These are phyloP conservation scores for Clonostachys chloroleuca DNA, from an alignment of 2,329 filamentous ascomycete genomes.

Conservation along the genomic window DNA sequence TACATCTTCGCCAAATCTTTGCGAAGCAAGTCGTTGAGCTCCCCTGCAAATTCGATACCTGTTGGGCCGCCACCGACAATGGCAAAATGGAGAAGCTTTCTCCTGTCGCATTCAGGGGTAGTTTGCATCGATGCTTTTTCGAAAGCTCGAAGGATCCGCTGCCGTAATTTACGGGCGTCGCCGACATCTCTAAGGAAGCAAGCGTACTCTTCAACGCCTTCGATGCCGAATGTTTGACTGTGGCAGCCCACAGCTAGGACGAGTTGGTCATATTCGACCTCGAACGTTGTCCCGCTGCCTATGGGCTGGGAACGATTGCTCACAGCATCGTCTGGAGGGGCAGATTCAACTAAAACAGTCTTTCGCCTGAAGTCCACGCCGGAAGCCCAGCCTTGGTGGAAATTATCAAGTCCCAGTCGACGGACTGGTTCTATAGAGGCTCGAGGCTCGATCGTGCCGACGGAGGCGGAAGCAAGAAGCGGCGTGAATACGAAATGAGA, in stretches of 20 bases:
- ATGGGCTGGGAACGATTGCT: slow-evolving; percentile 1
- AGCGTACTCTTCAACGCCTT: slow-evolving; percentile 79
- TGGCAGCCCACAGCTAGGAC: slow-evolving; percentile 82
- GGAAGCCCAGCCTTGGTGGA: slow-evolving; percentile 82
- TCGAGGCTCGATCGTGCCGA: slow-evolving; percentile 86
- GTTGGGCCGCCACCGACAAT: slow-evolving; percentile 74
- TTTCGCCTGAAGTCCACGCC: slow-evolving; percentile 72
- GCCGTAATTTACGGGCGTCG: slow-evolving; percentile 70
- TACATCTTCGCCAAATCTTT: slow-evolving; percentile 66
- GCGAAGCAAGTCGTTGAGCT: slow-evolving; percentile 69
- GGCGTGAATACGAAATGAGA: slow-evolving; percentile 92
- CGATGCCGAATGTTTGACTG: slow-evolving; percentile 79
- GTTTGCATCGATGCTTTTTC: slow-evolving; percentile 66
- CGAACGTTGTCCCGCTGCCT: slow-evolving; percentile 43
- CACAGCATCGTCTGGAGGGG: slow-evolving; percentile 44
- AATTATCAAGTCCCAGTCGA: slow-evolving; percentile 58
- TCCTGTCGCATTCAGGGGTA: slow-evolving; percentile 49
- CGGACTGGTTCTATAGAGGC: slow-evolving; percentile 79
- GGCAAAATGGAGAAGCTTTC: slow-evolving; percentile 67
- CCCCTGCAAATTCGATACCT: slow-evolving; percentile 70
- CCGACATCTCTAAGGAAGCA: slow-evolving; percentile 82
- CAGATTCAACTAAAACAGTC: slow-evolving; percentile 68
- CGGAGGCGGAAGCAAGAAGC: slow-evolving; percentile 76
- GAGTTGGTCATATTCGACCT: slow-evolving; percentile 79
- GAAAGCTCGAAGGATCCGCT: slow-evolving; percentile 65